These are phyloP conservation scores for Zygotorulaspora florentina DNA, from an alignment of 805 yeast species.

Conservation along the genomic window DNA sequence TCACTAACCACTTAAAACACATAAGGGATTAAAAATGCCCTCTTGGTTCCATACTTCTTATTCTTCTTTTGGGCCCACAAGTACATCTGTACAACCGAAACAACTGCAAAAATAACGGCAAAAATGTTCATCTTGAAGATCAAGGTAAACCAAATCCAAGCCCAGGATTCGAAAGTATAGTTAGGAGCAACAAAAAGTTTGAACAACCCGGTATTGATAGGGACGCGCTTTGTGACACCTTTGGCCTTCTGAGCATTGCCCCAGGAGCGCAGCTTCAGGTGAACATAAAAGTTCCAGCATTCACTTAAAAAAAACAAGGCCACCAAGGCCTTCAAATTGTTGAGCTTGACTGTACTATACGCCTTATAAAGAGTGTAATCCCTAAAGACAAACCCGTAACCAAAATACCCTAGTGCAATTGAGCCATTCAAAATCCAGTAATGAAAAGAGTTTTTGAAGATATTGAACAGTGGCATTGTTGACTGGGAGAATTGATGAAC, in stretches of 20 bases:
- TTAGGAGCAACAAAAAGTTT: slow-evolving; percentile 84
- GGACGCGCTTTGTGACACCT: slow-evolving; percentile 36
- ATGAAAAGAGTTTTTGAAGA: slow-evolving; percentile 85
- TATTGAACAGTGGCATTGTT: slow-evolving; percentile 87
- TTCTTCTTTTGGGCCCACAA: slow-evolving; percentile 90
- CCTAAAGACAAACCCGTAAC: slow-evolving; percentile 41
- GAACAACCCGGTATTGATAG: slow-evolving; percentile 78
- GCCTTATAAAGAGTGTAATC: slow-evolving; percentile 16
- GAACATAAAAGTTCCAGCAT: slow-evolving; percentile 67
- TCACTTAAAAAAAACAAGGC: slow-evolving; percentile 57
- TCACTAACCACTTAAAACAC: slow-evolving; percentile 41
- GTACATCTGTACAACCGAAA: slow-evolving; percentile 80
- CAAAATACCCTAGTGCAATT: slow-evolving; percentile 45
- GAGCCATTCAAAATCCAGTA: slow-evolving; percentile 90
- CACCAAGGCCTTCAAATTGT: slow-evolving; percentile 32
- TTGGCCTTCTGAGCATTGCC: slow-evolving; percentile 37
- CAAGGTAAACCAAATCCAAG: slow-evolving; percentile 69
- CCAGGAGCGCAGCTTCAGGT: slow-evolving; percentile 55
- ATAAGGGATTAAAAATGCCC: slow-evolving; percentile 77
- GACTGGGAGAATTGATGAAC: slow-evolving; percentile 82
- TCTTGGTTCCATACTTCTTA: slow-evolving; percentile 68
- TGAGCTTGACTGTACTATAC: slow-evolving; percentile 16
- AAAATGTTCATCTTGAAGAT: slow-evolving; percentile 71
- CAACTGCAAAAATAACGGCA: slow-evolving; percentile 62
- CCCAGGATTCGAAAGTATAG: slow-evolving; percentile 78